Conservation (phyloP, 306 rosid species). For the Senna tora region DNA sequence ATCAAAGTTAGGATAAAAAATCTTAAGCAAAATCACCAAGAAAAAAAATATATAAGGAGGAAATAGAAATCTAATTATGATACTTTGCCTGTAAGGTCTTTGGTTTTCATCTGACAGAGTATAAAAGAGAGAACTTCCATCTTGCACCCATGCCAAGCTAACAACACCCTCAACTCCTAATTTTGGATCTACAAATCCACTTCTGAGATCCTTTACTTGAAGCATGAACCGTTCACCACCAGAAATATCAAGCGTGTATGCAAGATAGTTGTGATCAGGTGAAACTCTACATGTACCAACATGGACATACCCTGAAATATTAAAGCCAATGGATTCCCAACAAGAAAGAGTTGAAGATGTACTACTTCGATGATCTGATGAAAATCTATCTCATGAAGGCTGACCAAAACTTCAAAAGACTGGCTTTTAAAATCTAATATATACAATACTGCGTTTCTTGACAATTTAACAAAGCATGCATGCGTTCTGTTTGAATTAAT, state of each 20-base stretch:
- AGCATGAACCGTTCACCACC: slow-evolving; percentile 80
- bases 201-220: slow-evolving; percentile 80
- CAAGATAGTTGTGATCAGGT: slow-evolving; percentile 83
- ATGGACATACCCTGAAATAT: slow-evolving; percentile 82
- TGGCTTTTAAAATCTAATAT: not conserved
- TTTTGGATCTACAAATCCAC: slow-evolving; percentile 59
- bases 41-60: slow-evolving; percentile 13
- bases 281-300: slow-evolving; percentile 91
- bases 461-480: not conserved
- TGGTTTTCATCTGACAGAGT: slow-evolving; percentile 83
- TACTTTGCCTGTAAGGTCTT: slow-evolving; percentile 81
- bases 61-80: slow-evolving; percentile 11
- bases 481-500: slow-evolving; percentile 7
- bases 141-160: slow-evolving; percentile 90
- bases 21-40: slow-evolving; percentile 9
- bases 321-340: slow-evolving; percentile 22
- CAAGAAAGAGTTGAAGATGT: slow-evolving; percentile 11
- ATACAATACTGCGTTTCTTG: not conserved
- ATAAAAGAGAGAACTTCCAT: slow-evolving; percentile 66
- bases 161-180: slow-evolving; percentile 60
- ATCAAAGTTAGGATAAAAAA: slow-evolving; percentile 27
- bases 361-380: slow-evolving; percentile 10
- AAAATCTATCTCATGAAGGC: slow-evolving; percentile 14
- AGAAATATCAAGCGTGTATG: slow-evolving; percentile 75
- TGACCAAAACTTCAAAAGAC: slow-evolving; percentile 4